phyloP scores from a whole-genome alignment of 2,329 filamentous ascomycete genomes.

The Aulographum hederae region DNA sequence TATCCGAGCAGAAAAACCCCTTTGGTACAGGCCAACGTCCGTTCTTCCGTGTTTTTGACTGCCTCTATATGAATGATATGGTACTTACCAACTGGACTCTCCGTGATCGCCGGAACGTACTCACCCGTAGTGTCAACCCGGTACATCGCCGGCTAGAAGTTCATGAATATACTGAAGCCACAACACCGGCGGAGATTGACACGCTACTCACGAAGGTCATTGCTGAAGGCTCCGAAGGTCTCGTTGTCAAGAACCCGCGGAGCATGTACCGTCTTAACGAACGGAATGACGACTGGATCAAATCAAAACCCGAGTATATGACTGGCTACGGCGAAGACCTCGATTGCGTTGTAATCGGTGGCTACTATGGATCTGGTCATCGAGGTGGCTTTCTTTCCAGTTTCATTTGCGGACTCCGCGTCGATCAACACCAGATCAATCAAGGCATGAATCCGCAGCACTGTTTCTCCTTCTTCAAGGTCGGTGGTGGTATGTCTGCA shows the following conservation, averaged over 20 bases:
- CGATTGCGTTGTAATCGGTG: conserved; percentile 77
- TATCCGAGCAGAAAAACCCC: neutral
- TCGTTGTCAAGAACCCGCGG: conserved; percentile 84
- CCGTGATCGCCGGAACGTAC: conserved; percentile 57
- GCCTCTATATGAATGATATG: conserved; percentile 69
- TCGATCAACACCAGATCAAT: conserved; percentile 48
- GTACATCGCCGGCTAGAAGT: conserved; percentile 68
- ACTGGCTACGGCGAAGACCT: conserved; percentile 84
- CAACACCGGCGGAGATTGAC: conserved; percentile 55
- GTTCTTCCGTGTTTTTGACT: conserved; percentile 75
- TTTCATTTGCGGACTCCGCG: conserved; percentile 76
- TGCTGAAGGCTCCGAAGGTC: conserved; percentile 69
- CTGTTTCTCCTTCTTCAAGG: conserved; percentile 91
- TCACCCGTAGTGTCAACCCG: conserved; percentile 51
- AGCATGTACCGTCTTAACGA: conserved; percentile 77
- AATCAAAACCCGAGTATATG: conserved; percentile 98
- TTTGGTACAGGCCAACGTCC: conserved; percentile 62
- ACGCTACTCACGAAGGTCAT: conserved; percentile 64
- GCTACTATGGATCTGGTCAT: conserved; percentile 77
- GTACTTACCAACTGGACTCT: conserved; percentile 69
- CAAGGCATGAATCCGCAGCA: conserved; percentile 44
- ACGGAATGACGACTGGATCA: conserved; percentile 92
- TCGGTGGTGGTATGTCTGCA: conserved; percentile 79
- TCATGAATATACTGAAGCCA: conserved; percentile 52
- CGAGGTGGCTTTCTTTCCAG: conserved; percentile 70